These are phyloP conservation scores for Quercus mongolica DNA, from an alignment of 306 rosid genomes.

Conservation along the genomic window DNA sequence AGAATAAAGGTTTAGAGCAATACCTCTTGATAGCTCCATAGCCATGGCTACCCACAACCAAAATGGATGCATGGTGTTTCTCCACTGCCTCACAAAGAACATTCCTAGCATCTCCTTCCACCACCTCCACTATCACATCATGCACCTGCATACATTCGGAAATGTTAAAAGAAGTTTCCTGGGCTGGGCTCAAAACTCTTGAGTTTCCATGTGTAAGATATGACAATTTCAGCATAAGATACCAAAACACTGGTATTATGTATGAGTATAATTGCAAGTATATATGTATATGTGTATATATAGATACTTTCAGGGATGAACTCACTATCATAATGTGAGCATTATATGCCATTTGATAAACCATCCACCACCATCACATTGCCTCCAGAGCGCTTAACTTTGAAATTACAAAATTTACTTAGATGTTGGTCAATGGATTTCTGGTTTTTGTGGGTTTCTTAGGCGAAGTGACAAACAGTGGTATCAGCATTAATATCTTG, in stretches of 20 bases:
- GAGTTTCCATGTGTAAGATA: background rate
- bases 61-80: slow-evolving; percentile 58
- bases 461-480: too few relatives aligned
- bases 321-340: background rate
- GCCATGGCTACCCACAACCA: slow-evolving; percentile 80
- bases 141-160: slow-evolving; percentile 27
- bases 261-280: background rate
- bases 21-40: slow-evolving; percentile 79
- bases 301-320: background rate
- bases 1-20: background rate
- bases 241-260: too few relatives aligned
- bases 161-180: background rate
- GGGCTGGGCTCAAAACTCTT: background rate
- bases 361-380: background rate
- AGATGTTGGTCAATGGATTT: background rate
- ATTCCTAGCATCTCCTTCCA: slow-evolving; percentile 73
- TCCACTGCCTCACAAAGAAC: slow-evolving; percentile 75
- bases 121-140: slow-evolving; percentile 37
- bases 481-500: too few relatives aligned
- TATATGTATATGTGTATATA: too few relatives aligned
- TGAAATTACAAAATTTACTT: background rate
- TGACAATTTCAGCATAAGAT: background rate
- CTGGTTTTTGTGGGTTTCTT: too few relatives aligned
- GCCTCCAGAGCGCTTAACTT: background rate
- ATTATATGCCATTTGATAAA: background rate